Conservation (phyloP, 2,329 filamentous ascomycete species). For the Colletotrichum sp. region DNA sequence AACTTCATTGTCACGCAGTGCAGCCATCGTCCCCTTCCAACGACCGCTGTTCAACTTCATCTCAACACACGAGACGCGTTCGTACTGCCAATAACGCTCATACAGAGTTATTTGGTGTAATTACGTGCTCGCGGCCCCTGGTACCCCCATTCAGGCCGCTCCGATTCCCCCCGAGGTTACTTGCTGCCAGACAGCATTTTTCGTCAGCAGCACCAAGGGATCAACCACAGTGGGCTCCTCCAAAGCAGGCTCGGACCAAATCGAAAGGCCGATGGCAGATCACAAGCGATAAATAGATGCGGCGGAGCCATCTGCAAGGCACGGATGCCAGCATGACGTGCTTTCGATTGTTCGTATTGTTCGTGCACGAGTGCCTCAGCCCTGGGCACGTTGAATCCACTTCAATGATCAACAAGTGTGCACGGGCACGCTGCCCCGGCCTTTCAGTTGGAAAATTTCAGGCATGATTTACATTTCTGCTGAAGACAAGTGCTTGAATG, state of each 20-base stretch:
- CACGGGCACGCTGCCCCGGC: background rate
- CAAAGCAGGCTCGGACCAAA: background rate
- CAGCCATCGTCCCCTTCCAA: background rate
- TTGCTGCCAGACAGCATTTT: background rate
- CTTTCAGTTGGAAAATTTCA: background rate
- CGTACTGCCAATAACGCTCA: background rate
- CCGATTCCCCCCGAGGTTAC: background rate
- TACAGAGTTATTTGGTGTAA: background rate
- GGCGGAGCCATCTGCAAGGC: background rate
- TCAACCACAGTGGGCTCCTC: background rate
- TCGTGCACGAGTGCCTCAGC: background rate
- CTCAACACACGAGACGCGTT: background rate
- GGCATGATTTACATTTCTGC: background rate
- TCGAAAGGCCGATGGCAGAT: background rate
- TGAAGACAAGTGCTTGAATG: background rate
- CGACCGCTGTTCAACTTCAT: background rate
- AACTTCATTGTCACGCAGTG: background rate
- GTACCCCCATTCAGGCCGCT: accelerated
- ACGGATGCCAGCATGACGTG: background rate
- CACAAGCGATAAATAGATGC: background rate
- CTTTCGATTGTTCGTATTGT: background rate
- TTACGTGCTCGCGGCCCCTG: background rate
- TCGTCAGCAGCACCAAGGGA: background rate
- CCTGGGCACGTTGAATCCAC: background rate
- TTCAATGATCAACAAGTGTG: background rate